Conservation (phyloP, 1,139 yeast species). For the Diutina pseudorugosa region DNA sequence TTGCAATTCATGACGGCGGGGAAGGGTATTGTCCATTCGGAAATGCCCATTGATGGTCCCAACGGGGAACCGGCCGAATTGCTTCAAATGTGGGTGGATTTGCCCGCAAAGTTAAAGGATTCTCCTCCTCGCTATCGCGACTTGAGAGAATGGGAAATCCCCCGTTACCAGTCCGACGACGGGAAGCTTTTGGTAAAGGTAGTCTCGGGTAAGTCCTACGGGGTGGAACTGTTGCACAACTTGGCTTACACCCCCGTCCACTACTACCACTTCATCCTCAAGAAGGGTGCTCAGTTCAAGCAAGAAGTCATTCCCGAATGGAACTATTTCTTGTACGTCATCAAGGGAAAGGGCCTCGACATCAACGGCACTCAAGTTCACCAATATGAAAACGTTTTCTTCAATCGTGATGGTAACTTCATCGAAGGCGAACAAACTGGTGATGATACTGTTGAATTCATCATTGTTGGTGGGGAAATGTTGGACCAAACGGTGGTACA, state of each 20-base stretch:
- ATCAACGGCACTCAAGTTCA: constrained; percentile 31
- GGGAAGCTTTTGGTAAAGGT: constrained; percentile 61
- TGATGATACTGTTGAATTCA: constrained; percentile 35
- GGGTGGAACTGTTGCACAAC: constrained; percentile 60
- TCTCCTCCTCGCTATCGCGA: constrained; percentile 75
- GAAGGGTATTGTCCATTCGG: constrained; percentile 75
- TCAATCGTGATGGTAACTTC: constrained; percentile 51
- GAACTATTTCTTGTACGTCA: constrained; percentile 63
- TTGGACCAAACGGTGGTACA: constrained; percentile 72
- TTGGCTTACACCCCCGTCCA: constrained; percentile 80
- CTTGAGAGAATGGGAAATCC: constrained; percentile 59
- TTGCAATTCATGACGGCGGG: constrained; percentile 96
- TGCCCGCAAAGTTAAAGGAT: constrained; percentile 59
- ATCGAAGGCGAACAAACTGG: constrained; percentile 27
- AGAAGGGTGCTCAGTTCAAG: constrained; percentile 55
- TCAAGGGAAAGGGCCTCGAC: constrained; percentile 46
- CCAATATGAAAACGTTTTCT: constrained; percentile 46
- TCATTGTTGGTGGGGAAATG: constrained; percentile 66
- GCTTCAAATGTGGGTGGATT: constrained; percentile 86
- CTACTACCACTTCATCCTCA: constrained; percentile 55
- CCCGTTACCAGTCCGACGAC: constrained; percentile 47
- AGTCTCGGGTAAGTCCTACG: constrained; percentile 68
- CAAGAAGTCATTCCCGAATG: constrained; percentile 53
- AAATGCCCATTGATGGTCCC: constrained; percentile 61
- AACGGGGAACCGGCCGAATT: constrained; percentile 54